phyloP scores from a whole-genome alignment of 1,139 yeast genomes.

The Magnusiomyces paraingens region DNA sequence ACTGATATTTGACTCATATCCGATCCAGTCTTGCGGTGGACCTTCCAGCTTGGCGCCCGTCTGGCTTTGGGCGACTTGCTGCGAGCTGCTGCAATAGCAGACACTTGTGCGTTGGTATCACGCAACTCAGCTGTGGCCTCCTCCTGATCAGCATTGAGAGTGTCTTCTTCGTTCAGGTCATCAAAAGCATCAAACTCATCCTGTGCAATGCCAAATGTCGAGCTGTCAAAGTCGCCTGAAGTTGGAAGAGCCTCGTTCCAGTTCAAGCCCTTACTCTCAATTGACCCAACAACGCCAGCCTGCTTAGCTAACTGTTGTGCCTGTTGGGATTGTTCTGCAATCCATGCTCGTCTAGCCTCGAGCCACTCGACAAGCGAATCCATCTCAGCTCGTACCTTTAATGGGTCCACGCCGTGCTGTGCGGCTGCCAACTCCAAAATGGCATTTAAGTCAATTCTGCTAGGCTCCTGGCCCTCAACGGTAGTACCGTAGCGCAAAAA shows the following conservation, averaged over 20 bases:
- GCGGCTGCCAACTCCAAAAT: conserved; percentile 29
- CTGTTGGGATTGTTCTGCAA: conserved; percentile 29
- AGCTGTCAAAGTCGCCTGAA: conserved; percentile 39
- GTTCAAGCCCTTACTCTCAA: conserved; percentile 50
- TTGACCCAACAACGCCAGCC: conserved; percentile 41
- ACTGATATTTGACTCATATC: conserved; percentile 7
- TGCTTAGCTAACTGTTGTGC: conserved; percentile 23
- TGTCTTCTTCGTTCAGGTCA: conserved; percentile 31
- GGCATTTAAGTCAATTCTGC: conserved; percentile 30
- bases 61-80: conserved; percentile 9
- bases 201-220: conserved; percentile 52
- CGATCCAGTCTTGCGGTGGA: conserved; percentile 5
- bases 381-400: conserved; percentile 40
- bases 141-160: conserved; percentile 31
- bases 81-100: conserved; percentile 4
- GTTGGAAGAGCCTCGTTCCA: conserved; percentile 37
- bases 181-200: conserved; percentile 52
- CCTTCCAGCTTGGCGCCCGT: conserved; percentile 7
- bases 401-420: conserved; percentile 39
- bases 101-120: background rate
- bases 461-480: conserved; percentile 7
- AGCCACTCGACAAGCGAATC: conserved; percentile 42
- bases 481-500: conserved; percentile 49
- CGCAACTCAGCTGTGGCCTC: conserved; percentile 8
- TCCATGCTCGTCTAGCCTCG: conserved; percentile 38